Evolutionary conservation across 2,329 filamentous ascomycete species (phyloP), one percentile per base, ranked within the genome.

Genomic region (Esteya vermicola): DNA sequence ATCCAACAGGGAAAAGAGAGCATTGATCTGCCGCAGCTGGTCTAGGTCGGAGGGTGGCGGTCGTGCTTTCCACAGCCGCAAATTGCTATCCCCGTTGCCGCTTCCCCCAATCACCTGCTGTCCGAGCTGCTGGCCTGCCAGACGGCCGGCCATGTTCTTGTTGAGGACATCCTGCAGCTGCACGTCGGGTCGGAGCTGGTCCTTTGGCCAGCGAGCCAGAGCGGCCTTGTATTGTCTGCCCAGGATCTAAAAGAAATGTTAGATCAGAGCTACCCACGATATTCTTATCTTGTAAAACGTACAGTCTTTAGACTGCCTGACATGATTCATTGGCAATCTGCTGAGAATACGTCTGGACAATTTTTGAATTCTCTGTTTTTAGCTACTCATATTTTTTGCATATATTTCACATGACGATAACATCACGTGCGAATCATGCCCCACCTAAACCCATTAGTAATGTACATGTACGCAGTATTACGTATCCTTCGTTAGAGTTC

Each of bases 181-280:
- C 53, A 70, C 64, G 43, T 76, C 67, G 8, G 76, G 76, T 1
- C 78, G 73, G 33, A 81, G 64, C 43, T 63, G 61, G 51, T 81
- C 76, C 50, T 70, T 69, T 34, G 78, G 78, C 77, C 77, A 82
- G 46, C 65, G 64, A 42, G 66, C 60, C 40, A 75, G 60, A 22
- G 65, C 64, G 40, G 64, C 63, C 33, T 66, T 59, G 57, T 70
- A 62, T 48, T 67, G 65, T 48, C 58, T 60, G 45, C 61, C 60
- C 28, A 58, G 60, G 50, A 59, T 54, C 67, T 71, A 21, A 9
- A 9, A 21, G 25, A 1, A 12, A 6, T 26, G 13, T 9, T 12
- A 9, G 13, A 4, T 6, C 8, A 9, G 14, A n/a, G 21, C 4
- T 9, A n/a, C 31, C 18, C 18, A 10, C 18, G 31, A n/a, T n/a